A percentile compares a stretch with the other conserved stretches of the same genome.
These are phyloP conservation scores for Cordyceps fumosorosea DNA, from an alignment of 2,329 filamentous ascomycete species.

Conservation along the genomic window DNA sequence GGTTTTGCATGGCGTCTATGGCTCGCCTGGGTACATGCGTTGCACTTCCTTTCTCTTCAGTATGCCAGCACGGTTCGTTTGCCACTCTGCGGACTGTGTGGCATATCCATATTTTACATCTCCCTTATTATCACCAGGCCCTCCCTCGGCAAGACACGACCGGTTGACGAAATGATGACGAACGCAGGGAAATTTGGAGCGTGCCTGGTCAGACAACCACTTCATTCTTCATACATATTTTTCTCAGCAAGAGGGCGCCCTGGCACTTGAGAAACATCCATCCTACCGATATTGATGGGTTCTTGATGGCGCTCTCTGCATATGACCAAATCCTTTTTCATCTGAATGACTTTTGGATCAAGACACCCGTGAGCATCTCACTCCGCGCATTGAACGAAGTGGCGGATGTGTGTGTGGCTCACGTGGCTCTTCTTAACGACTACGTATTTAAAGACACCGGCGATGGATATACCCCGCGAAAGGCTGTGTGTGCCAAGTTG, in stretches of 20 bases:
- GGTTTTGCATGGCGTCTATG: constrained; percentile 25
- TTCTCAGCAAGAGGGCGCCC: constrained; percentile 25
- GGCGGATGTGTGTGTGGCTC: constrained; percentile 23
- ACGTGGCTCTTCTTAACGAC: constrained; percentile 30
- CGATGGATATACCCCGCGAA: constrained; percentile 37
- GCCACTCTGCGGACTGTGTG: background rate
- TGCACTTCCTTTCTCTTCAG: constrained; percentile 18
- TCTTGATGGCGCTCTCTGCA: constrained; percentile 21
- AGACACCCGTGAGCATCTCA: constrained; percentile 24
- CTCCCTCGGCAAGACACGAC: constrained; percentile 5
- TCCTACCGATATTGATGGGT: constrained; percentile 20
- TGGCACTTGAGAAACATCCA: constrained; percentile 18
- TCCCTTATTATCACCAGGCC: constrained; percentile 9
- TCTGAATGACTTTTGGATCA: constrained; percentile 23
- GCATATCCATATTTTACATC: constrained; percentile 8
- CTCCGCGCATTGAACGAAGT: constrained; percentile 27
- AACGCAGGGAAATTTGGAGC: constrained; percentile 9
- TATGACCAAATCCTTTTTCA: constrained; percentile 15
- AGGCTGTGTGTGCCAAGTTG: constrained; percentile 25
- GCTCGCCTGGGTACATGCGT: constrained; percentile 23
- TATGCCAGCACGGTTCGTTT: constrained; percentile 9
- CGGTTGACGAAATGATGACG: constrained; percentile 10
- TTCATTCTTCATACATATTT: constrained; percentile 15
- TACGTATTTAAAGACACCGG: constrained; percentile 30
- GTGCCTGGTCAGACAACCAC: constrained; percentile 15